Percentiles rank a stretch among this genome's conserved stretches.
phyloP scores from a whole-genome alignment of 306 rosid species.

The Potentilla sterilis region DNA sequence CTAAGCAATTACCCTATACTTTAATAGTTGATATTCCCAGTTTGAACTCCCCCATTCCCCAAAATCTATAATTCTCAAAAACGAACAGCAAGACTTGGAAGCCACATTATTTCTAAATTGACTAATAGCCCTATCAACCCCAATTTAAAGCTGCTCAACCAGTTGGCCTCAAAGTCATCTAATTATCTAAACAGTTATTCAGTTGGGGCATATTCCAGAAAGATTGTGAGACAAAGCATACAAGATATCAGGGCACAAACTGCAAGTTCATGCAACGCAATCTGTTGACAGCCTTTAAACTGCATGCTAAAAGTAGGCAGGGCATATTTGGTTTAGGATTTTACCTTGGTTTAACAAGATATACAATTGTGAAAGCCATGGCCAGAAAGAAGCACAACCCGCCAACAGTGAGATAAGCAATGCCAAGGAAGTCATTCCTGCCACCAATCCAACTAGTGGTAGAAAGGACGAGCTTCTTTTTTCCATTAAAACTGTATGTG shows the following conservation, averaged over 20 bases:
- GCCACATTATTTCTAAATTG: neutral
- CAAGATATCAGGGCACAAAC: neutral
- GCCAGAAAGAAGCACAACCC: slow-evolving; percentile 88
- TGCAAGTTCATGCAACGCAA: neutral
- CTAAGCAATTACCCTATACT: neutral
- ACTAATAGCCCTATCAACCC: neutral
- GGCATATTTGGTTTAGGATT: neutral
- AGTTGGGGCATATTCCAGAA: neutral
- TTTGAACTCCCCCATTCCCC: neutral
- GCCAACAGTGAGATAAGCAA: slow-evolving; percentile 86
- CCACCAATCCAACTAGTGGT: slow-evolving; percentile 85
- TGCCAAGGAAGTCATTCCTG: slow-evolving; percentile 75
- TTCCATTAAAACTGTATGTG: slow-evolving; percentile 71
- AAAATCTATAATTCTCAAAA: neutral
- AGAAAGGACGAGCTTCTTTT: slow-evolving; percentile 73
- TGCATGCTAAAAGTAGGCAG: neutral
- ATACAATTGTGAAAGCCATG: slow-evolving; percentile 69
- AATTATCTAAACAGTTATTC: neutral
- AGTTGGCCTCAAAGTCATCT: neutral
- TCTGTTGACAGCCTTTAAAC: neutral
- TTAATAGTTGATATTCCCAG: neutral
- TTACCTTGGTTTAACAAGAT: slow-evolving; percentile 91
- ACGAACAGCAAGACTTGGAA: neutral
- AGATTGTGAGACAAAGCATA: neutral
- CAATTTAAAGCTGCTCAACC: neutral